phyloP scores from a whole-genome alignment of 768 basidiomycete genomes.

The Clitopilus hobsonii region DNA sequence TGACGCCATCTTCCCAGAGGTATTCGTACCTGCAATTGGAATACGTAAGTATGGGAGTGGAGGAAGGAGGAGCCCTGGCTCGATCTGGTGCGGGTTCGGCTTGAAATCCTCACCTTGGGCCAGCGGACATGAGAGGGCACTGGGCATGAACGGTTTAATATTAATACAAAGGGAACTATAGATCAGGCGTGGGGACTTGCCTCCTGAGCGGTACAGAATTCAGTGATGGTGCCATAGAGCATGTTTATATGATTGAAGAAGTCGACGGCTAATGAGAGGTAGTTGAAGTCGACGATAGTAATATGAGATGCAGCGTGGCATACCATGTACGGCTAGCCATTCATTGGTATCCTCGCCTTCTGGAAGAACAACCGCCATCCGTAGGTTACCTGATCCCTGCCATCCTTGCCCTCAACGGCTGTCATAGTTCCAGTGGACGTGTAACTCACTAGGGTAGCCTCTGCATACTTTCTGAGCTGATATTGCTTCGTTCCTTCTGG shows the following conservation, averaged over 20 bases:
- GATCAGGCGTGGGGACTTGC: constrained; percentile 34
- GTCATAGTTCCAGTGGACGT: not conserved
- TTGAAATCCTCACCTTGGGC: constrained; percentile 77
- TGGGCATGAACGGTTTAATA: constrained; percentile 18
- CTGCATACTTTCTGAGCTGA: constrained; percentile 95
- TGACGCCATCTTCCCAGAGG: constrained; percentile 88
- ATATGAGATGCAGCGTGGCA: not conserved
- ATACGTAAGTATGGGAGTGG: not conserved
- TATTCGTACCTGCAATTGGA: constrained; percentile 72
- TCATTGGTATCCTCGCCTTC: constrained; percentile 97
- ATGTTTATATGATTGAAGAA: constrained; percentile 99
- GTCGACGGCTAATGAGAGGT: constrained; percentile 99
- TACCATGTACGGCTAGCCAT: constrained; percentile 99
- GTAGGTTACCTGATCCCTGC: constrained; percentile 92
- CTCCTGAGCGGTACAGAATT: constrained; percentile 95
- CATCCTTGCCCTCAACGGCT: constrained; percentile 3
- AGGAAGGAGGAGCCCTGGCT: not conserved
- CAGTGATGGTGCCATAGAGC: constrained; percentile 97
- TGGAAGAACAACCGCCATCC: constrained; percentile 88
- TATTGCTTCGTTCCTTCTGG: constrained; percentile 97
- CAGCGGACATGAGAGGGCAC: constrained; percentile 97
- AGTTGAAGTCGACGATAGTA: not conserved
- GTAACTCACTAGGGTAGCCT: constrained; percentile 77
- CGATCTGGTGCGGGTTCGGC: too few species aligned
- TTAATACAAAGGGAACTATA: not conserved